Conservation (phyloP, 129 eudicot species). For the Artemisia annua region DNA sequence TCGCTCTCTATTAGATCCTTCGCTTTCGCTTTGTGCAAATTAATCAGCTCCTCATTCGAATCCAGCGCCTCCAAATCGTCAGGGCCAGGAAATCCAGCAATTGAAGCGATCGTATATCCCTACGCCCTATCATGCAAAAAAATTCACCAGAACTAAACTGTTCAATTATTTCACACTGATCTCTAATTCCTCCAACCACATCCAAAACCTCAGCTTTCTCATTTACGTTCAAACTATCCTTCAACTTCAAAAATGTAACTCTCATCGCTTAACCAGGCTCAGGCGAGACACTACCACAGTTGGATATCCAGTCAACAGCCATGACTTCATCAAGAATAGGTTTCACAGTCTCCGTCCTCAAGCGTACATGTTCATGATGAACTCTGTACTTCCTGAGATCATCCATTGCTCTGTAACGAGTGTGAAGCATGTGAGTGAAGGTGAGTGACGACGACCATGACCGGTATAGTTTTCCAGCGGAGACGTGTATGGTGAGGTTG, state of each 20-base stretch:
- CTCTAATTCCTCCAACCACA: background rate
- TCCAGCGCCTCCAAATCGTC: background rate
- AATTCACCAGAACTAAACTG: background rate
- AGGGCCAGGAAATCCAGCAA: constrained; percentile 1
- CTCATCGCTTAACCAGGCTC: background rate
- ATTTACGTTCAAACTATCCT: background rate
- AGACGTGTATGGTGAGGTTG: constrained; percentile 32
- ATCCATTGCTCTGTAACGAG: constrained; percentile 54
- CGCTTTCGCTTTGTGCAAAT: background rate
- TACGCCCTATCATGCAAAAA: background rate
- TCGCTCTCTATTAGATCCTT: no score
- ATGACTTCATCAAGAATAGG: constrained; percentile 69
- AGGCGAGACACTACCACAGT: background rate
- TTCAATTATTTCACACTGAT: background rate
- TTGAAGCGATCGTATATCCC: background rate
- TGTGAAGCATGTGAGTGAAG: constrained; percentile 91
- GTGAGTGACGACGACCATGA: constrained; percentile 42
- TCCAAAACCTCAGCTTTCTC: background rate
- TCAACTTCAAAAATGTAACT: background rate
- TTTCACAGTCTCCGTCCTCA: constrained; percentile 37
- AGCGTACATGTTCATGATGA: constrained; percentile 59
- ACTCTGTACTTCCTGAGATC: constrained; percentile 49
- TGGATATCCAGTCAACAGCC: constrained; percentile 36
- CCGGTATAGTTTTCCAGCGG: constrained; percentile 13
- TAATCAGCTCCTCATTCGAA: background rate